Evolutionary conservation across 176 grass and related monocot genomes (phyloP).

Genomic region (Zea luxurians): DNA sequence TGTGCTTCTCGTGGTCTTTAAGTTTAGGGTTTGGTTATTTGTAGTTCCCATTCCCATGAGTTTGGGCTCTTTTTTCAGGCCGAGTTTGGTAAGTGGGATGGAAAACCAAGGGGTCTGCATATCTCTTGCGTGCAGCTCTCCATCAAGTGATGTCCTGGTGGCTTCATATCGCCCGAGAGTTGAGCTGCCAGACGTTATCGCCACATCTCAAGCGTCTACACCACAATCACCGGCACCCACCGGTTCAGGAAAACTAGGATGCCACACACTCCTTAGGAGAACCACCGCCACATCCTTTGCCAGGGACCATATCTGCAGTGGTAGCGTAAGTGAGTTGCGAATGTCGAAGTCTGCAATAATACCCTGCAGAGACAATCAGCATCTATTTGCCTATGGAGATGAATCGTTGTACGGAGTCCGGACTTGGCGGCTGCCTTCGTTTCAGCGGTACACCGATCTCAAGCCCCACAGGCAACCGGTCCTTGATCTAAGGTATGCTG

Average conservation of each 20-base stretch:
- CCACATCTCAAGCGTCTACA: slow-evolving; percentile 44
- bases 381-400: slow-evolving; percentile 72
- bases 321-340: slow-evolving; percentile 58
- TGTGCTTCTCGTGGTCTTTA: background rate
- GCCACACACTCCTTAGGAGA: slow-evolving; percentile 62
- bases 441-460: slow-evolving; percentile 48
- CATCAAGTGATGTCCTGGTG: slow-evolving; percentile 52
- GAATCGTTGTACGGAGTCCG: slow-evolving; percentile 56
- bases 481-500: slow-evolving; percentile 81
- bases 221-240: slow-evolving; percentile 39
- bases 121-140: slow-evolving; percentile 58
- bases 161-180: slow-evolving; percentile 78
- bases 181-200: slow-evolving; percentile 42
- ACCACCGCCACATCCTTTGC: slow-evolving; percentile 35
- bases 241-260: slow-evolving; percentile 56
- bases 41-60: slow-evolving; percentile 1
- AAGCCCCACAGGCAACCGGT: slow-evolving; percentile 59
- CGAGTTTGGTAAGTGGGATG: slow-evolving; percentile 50
- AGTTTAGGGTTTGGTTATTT: slow-evolving; percentile 2
- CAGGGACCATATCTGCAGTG: slow-evolving; percentile 42
- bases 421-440: slow-evolving; percentile 63
- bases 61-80: slow-evolving; percentile 42
- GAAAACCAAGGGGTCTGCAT: slow-evolving; percentile 69
- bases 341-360: slow-evolving; percentile 80
- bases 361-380: slow-evolving; percentile 19